Evolutionary conservation across 257 asterid genomes (phyloP).

Genomic region (Leptodermis oblonga): DNA sequence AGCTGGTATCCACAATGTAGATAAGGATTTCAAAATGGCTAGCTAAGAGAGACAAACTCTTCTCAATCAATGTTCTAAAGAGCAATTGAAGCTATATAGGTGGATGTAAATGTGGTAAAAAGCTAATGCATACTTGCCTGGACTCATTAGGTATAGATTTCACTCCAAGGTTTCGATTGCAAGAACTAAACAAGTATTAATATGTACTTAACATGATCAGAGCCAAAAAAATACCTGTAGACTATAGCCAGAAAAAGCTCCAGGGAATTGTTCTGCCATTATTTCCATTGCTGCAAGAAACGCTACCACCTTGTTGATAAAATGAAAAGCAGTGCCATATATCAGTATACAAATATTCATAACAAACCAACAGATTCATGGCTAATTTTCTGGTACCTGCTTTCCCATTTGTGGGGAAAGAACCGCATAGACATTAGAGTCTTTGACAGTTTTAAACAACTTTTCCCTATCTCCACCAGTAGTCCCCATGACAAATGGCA

Average conservation of each 20-base stretch:
- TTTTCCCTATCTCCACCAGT: slow-evolving; percentile 97
- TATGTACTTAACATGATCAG: neutral
- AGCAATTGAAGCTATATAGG: too few relatives aligned
- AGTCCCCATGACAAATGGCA: slow-evolving; percentile 96
- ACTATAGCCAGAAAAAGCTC: slow-evolving; percentile 89
- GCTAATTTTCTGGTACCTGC: slow-evolving; percentile 53
- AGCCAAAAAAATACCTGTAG: slow-evolving; percentile 49
- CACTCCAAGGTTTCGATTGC: neutral
- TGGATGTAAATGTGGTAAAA: too few relatives aligned
- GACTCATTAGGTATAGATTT: neutral
- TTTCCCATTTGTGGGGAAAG: slow-evolving; percentile 99
- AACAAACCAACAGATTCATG: neutral
- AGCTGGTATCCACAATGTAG: neutral
- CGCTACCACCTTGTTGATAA: slow-evolving; percentile 71
- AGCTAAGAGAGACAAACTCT: too few relatives aligned
- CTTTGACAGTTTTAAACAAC: slow-evolving; percentile 67
- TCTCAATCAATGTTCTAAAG: too few relatives aligned
- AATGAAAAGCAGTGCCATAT: slow-evolving; percentile 1
- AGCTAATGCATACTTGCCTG: neutral
- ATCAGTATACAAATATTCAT: slow-evolving; percentile 1
- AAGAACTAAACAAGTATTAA: neutral
- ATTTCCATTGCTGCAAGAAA: slow-evolving; percentile 94
- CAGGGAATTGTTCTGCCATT: slow-evolving; percentile 92
- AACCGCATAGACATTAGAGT: slow-evolving; percentile 74
- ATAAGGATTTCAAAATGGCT: too few relatives aligned